Evolutionary conservation across 2,329 filamentous ascomycete species (phyloP), one percentile per base, ranked within the genome.

Genomic region (Ophiocordyceps robertsii): DNA sequence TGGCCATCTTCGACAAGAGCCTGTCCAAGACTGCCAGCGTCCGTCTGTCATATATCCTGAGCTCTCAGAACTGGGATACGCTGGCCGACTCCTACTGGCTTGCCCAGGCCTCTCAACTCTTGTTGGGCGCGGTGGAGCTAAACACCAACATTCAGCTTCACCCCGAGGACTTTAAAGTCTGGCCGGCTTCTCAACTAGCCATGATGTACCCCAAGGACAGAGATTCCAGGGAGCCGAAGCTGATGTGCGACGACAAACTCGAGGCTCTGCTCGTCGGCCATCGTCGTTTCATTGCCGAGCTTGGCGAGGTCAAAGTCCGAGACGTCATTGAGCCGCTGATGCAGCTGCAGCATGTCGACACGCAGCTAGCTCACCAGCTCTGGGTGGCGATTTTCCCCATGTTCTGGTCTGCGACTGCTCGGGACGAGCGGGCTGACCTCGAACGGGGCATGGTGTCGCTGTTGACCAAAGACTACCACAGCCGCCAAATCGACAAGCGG

Each of bases 1-100:
- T 98, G 80, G 77, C 77, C 17, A 95, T 98, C 49, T 95, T 98
- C 52, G 90, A 96, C 62, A 85, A 84, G 62, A 95, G 88, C 57
- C 69, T 98, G 49, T 93, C 88, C n/a, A 85, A 89, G 55, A 87
- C 87, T 8, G 90, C 89, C 1, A 93, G 84, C 54, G 85, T 86
- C 44, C 82, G 93, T 32, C 71, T 98, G 33, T 83, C 82, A 46
- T 96, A 95, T 63, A 82, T 96, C 4, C 75, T 98, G 43, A 81
- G 80, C 1, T 83, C 84, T 21, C 93, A 98, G 59, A 96, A 96
- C 53, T 99, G 92, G 92, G 90, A 96, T 58, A 93, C 86, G 0
- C 70, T 99, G 39, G 80, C 80, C 2, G 92, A 98, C 53, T 94
- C 86, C 1, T 99, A 94, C 66, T 99, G 93, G 93, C 69, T 99